Base-by-base conservation (phyloP, 169 alveolate genomes). In the Plasmodium ovale region DNA sequence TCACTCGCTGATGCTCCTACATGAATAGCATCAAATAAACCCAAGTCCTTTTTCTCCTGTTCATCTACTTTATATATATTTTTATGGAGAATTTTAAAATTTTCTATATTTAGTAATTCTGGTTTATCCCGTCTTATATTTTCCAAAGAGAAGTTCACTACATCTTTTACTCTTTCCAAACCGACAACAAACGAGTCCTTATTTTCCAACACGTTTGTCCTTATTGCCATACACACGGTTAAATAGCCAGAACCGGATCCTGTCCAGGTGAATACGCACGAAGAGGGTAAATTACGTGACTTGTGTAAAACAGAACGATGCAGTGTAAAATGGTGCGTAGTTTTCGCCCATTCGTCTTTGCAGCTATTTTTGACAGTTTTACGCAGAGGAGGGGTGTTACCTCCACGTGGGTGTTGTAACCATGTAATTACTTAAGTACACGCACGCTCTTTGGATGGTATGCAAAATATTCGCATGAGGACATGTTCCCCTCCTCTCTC, bases 1-100 rank as follows among this genome's bases (percentile, higher is more conserved):
- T 84, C 91, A 53, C 91, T 84, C n/a, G 91, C 91, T n/a, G 91
- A 84, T 56, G 91, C 91, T 14, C 91, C 91, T 0, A 84, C 91
- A 69, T 84, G 91, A 67, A 84, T 84, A 14, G 91, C 91, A 58
- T 84, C 87, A n/a, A 84, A 84, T 37, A 84, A 58, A 0, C 91
- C 91, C 16, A 84, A 84, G 42, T 67, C 35, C 16, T 84, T 49
- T 44, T 84, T 68, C 47, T 84, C 91, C 19, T 84, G 49, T 54
- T 84, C 91, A 84, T 31, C 68, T 47, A 84, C 73, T 84, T 84
- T 71, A 37, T 84, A 84, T 21, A 84, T 84, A 68, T 84, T 84
- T 84, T 84, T 84, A 29, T 84, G 91, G 42, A 84, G 67, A 44
- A 84, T 84, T 47, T 84, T 84, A 69, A 84, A 84, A 58, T 84